Base-by-base conservation (phyloP, 805 yeast genomes). In the Schizosaccharomyces lindneri region DNA sequence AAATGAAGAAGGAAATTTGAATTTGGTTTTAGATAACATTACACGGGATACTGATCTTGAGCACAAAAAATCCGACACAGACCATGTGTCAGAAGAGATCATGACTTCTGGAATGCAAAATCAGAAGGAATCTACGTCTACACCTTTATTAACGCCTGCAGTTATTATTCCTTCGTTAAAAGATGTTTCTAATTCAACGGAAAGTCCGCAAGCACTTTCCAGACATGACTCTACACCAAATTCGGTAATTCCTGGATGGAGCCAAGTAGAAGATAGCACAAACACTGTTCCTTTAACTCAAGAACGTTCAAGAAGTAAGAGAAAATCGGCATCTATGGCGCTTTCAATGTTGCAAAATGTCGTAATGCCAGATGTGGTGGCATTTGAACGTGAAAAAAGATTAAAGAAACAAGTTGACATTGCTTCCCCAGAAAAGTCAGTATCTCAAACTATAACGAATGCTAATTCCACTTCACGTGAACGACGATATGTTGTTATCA, bases 401-500 rank as follows among this genome's bases (percentile, higher is more conserved):
- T 29, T 59, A 48, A 36, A 46, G n/a, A 46, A 46, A 46, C 27
- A 46, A 21, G 51, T 46, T 24, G 27, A 46, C 21, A n/a, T 7
- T 1, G n/a, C 51, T n/a, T 24, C 31, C 27, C 27, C 27, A 36
- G 41, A 36, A 36, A 36, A 36, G 41, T 27, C 24, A 29, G 51
- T 5, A 24, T 21, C 11, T 13, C 59, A 48, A 55, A 61, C 43
- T 55, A 59, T 48, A 19, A 4, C 32, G 15, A 62, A 27, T 29
- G 51, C 32, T 61, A 63, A 61, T 51, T 27, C 27, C 27, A 3
- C 27, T 27, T 41, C 59, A 9, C 61, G 43, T 39, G 41, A 64
- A n/a, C 41, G 46, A 9, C 24, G 39, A 17, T 43, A 31, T 21
- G 24, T 67, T 7, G 46, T 65, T 41, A 19, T 64, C 13, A 67